Evolutionary conservation across 352 stramenopile genomes (phyloP), one percentile per base, ranked within the genome.

Genomic region (Pythium periplocum): DNA sequence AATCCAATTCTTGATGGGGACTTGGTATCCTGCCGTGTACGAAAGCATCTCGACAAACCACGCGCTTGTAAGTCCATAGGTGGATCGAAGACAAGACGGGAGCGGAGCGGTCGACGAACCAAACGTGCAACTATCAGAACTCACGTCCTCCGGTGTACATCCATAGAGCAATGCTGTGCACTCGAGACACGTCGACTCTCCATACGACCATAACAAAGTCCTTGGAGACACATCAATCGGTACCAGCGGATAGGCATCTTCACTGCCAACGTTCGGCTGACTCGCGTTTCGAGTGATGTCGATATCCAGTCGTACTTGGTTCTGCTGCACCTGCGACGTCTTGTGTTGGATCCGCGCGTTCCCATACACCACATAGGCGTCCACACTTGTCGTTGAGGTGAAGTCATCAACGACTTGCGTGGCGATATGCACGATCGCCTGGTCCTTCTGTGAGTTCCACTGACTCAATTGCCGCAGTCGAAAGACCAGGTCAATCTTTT

Each of bases 381-480:
- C 68, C 2, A 76, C 53, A 26, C 17, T 26, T 3, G 45, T 37
- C 0, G 60, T 61, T 12, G 8, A 35, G 26, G 6, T 54, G 10
- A 43, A 10, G 46, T 45, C 6, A 31, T 40, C 26, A 48, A 62
- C 39, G 11, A 41, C 12, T 6, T 32, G 45, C 55, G 47, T 31
- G 49, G 40, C 53, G 32, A 74, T 12, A 34, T 73, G 68, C 3
- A 76, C 3, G 0, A 73, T 12, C 6, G 73, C 41, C 42, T 76
- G 57, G 39, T 76, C 64, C 31, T 69, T 51, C 17, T 10, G 34
- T 2, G 61, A 59, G 3, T 51, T 45, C 6, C 56, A 54, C 34
- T 76, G 68, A 37, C 68, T 76, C 41, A 55, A 61, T 44, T 76
- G 68, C 7, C 64, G 61, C 40, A 76, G 45, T 3, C 58, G 64